Conservation (phyloP, 257 asterid genomes). For the Vinca minor region DNA sequence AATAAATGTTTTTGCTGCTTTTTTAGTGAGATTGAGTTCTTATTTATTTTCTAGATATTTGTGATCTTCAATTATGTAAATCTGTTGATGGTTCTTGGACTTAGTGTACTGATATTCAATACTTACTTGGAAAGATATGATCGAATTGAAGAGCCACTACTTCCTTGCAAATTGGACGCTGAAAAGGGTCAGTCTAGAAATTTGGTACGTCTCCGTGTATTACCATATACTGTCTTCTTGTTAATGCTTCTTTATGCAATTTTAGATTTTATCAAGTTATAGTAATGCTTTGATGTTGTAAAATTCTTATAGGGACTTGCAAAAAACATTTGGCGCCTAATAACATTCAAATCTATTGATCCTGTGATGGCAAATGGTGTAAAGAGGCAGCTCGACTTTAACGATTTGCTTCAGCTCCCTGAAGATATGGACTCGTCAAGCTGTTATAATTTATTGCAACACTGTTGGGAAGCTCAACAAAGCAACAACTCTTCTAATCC, state of each 20-base stretch:
- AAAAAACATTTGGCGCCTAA: conserved; percentile 35
- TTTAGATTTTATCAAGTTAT: not conserved
- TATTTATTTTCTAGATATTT: not conserved
- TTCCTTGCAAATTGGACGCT: conserved; percentile 45
- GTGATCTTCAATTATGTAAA: not conserved
- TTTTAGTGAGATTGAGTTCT: not conserved
- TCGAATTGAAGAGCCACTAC: conserved; percentile 59
- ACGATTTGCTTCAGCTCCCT: conserved; percentile 76
- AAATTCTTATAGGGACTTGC: conserved; percentile 35
- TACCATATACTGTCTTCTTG: conserved; percentile 2
- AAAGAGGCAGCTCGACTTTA: conserved; percentile 73
- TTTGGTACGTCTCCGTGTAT: conserved; percentile 33
- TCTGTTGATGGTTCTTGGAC: not conserved
- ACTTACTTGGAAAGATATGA: conserved; percentile 27
- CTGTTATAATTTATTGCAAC: conserved; percentile 55
- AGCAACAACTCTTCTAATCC: conserved; percentile 30
- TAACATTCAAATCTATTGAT: conserved; percentile 60
- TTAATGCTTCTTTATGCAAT: not conserved
- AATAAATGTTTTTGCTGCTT: not conserved
- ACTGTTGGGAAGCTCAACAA: conserved; percentile 59
- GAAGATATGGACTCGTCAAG: conserved; percentile 69
- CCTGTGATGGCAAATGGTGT: conserved; percentile 65
- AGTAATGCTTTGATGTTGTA: conserved; percentile 1
- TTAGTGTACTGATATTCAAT: not conserved
- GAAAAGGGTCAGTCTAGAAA: conserved; percentile 18